A percentile compares a stretch with the other conserved stretches of the same genome.
These are phyloP conservation scores for Prunus mume DNA, from an alignment of 306 rosid species.

Conservation along the genomic window DNA sequence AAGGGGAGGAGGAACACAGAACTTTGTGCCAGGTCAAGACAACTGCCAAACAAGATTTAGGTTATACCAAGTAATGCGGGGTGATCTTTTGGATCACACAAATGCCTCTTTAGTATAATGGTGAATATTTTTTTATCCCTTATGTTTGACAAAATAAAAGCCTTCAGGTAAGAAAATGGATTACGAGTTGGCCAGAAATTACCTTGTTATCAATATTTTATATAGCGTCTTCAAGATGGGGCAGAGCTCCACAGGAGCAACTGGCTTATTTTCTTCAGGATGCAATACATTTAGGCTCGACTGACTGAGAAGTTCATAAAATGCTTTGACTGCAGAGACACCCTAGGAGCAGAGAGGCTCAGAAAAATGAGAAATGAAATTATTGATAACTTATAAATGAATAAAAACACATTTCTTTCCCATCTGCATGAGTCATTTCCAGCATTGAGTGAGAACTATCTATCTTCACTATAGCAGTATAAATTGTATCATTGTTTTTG, in stretches of 20 bases:
- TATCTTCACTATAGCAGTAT: too few relatives aligned
- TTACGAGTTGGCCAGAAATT: conserved; percentile 13
- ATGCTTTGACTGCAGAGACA: conserved; percentile 83
- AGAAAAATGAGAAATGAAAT: too few relatives aligned
- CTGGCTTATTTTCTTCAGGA: conserved; percentile 85
- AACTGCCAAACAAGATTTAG: background rate
- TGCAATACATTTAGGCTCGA: conserved; percentile 79
- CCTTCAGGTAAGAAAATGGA: background rate
- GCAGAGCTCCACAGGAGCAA: conserved; percentile 91
- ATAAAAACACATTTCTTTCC: too few relatives aligned
- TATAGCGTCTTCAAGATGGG: conserved; percentile 88
- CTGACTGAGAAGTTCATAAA: conserved; percentile 83
- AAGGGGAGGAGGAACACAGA: too few relatives aligned
- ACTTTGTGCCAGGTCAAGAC: too few relatives aligned
- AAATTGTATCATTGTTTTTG: too few relatives aligned
- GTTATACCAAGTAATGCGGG: background rate
- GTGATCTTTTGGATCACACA: background rate
- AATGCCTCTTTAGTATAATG: background rate
- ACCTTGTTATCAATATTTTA: conserved; percentile 80
- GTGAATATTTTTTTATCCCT: background rate
- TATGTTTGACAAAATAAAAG: background rate
- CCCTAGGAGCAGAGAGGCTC: conserved; percentile 46
- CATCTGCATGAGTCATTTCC: too few relatives aligned
- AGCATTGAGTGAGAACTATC: too few relatives aligned
- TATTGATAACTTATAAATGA: too few relatives aligned